Base-by-base conservation (phyloP, 1,284 basidiomycete species). In the Trametes polyzona region DNA sequence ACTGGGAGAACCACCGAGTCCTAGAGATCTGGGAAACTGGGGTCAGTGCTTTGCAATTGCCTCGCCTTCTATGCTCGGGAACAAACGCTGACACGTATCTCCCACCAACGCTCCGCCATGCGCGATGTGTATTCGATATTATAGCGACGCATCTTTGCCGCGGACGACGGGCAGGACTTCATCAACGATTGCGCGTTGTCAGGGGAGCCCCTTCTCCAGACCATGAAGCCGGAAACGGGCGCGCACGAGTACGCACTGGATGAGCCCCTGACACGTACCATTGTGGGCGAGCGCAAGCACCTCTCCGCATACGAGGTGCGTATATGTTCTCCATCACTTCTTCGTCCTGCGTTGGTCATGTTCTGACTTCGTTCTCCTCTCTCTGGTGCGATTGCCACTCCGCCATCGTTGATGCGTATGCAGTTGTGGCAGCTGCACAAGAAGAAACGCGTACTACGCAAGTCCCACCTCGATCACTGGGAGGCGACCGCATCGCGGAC, bases 1-100 rank as follows among this genome's bases (percentile, higher is more conserved):
- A 83, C 58, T 85, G 83, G 83, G 74, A 78, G 55, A 74, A 78
- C 4, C 78, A 83, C 67, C 75, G 78, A 30, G 80, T 83, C 64
- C 65, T 78, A 8, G 83, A 84, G 63, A 80, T 84, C 19, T 80
- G 81, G 66, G 76, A 75, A 59, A 79, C 76, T 55, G 77, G 76
- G 11, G 82, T 81, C 48, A 49, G 78, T 62, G 76, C 41, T n/a
- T 30, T 21, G 17, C 26, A 12, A 14, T 24, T 53, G 19, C n/a
- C n/a, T 30, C 47, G 41, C 24, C 35, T 23, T 30, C 21, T 29
- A 53, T 40, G 41, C 19, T 11, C 23, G 11, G n/a, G n/a, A 12
- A 12, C 16, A 26, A 12, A 19, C 26, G 10, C 32, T 27, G 17
- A 30, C 32, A 7, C n/a, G 32, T 21, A 14, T 10, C 26, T 1